phyloP scores from a whole-genome alignment of 371 early-diverging fungal species.

The Parasitella parasitica region DNA sequence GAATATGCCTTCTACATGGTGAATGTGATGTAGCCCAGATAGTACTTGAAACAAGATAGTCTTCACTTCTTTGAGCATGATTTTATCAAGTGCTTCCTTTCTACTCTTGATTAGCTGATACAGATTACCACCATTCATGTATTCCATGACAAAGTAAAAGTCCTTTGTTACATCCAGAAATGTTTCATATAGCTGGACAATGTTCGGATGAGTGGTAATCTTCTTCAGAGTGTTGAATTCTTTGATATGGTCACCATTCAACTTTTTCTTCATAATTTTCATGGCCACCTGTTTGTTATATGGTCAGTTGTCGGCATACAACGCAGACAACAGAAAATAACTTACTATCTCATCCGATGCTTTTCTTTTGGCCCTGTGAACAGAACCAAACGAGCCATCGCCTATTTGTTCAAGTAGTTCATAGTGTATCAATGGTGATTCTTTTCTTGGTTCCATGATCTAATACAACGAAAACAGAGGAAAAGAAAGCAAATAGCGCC shows the following conservation, averaged over 20 bases:
- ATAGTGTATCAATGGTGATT: slow-evolving; percentile 55
- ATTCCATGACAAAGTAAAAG: slow-evolving; percentile 91
- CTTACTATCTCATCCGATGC: slow-evolving; percentile 71
- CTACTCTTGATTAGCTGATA: slow-evolving; percentile 81
- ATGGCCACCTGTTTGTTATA: slow-evolving; percentile 88
- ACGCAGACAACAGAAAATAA: background rate
- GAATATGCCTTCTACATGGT: slow-evolving; percentile 79
- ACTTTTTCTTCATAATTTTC: slow-evolving; percentile 92
- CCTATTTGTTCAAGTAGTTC: slow-evolving; percentile 76
- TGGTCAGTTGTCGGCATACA: background rate
- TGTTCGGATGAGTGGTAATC: slow-evolving; percentile 73
- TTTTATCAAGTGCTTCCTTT: slow-evolving; percentile 39
- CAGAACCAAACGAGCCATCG: slow-evolving; percentile 91
- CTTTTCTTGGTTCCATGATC: slow-evolving; percentile 6
- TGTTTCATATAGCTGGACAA: slow-evolving; percentile 80
- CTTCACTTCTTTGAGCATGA: background rate
- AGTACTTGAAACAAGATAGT: slow-evolving; percentile 70
- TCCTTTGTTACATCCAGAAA: slow-evolving; percentile 74
- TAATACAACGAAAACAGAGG: background rate
- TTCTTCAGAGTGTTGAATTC: slow-evolving; percentile 72
- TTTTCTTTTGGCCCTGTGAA: slow-evolving; percentile 72
- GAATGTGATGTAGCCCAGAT: slow-evolving; percentile 84
- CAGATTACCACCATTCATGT: slow-evolving; percentile 87
- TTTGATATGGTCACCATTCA: slow-evolving; percentile 71
- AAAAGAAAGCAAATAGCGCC: background rate